Conservation (phyloP, 129 eudicot genomes). For the Solidago caesia region DNA sequence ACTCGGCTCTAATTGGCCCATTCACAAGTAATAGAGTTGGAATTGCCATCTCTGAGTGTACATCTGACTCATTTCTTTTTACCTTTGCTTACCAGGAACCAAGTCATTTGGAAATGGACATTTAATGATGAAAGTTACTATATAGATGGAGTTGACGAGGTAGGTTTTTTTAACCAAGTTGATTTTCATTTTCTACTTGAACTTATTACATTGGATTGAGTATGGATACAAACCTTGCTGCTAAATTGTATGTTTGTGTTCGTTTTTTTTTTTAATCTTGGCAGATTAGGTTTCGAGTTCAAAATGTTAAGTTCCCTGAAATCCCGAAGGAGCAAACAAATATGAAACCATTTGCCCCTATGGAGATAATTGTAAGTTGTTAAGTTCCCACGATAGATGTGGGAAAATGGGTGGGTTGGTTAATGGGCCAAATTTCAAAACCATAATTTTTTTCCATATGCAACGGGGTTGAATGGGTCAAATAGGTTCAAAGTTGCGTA, state of each 20-base stretch:
- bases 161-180: constrained; percentile 14
- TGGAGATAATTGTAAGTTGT: constrained; percentile 77
- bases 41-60: background rate
- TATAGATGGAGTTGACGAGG: constrained; percentile 71
- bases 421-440: background rate
- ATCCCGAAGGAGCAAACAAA: constrained; percentile 69
- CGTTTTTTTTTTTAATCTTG: background rate
- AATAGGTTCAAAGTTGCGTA: background rate
- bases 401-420: background rate
- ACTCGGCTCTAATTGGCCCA: background rate
- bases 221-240: background rate
- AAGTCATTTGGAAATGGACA: constrained; percentile 68
- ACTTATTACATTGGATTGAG: background rate
- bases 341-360: constrained; percentile 74
- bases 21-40: background rate
- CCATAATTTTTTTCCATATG: background rate
- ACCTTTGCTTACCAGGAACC: constrained; percentile 46
- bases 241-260: constrained; percentile 3
- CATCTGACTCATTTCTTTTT: background rate
- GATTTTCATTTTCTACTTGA: background rate
- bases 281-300: constrained; percentile 89
- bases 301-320: constrained; percentile 55
- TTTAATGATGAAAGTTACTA: constrained; percentile 45
- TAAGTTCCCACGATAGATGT: background rate
- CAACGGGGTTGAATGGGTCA: background rate